Evolutionary conservation across 805 yeast species (phyloP).

Genomic region (Saccharomycopsis selenospora): DNA sequence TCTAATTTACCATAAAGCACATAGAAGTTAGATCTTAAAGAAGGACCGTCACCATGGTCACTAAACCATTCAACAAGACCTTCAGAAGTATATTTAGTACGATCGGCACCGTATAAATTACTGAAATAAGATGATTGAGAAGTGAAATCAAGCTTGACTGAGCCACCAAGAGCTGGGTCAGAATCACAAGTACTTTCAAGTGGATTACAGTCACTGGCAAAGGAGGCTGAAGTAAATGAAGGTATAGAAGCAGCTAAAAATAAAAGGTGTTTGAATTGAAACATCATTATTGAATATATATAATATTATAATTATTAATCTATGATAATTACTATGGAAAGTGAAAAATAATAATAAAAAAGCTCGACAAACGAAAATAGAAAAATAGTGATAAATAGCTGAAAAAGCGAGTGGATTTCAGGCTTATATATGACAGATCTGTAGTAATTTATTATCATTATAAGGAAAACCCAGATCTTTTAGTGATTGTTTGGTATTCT

Average conservation of each 20-base stretch:
- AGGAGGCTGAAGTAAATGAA: slow-evolving; percentile 6
- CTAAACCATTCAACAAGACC: slow-evolving; percentile 47
- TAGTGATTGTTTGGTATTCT: too few species aligned
- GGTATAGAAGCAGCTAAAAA: not conserved
- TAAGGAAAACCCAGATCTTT: too few species aligned
- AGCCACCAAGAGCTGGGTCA: slow-evolving; percentile 47
- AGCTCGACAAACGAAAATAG: too few species aligned
- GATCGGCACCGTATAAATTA: slow-evolving; percentile 24
- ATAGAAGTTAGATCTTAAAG: slow-evolving; percentile 54
- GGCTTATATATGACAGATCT: too few species aligned
- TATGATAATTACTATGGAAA: too few species aligned
- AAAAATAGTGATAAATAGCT: too few species aligned
- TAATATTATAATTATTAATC: too few species aligned
- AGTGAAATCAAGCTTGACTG: slow-evolving; percentile 39
- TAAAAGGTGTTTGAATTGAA: not conserved
- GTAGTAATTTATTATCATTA: too few species aligned
- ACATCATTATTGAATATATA: not conserved
- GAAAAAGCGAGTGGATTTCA: too few species aligned
- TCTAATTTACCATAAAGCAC: slow-evolving; percentile 69
- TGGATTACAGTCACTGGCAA: slow-evolving; percentile 19
- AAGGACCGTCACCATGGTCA: slow-evolving; percentile 52
- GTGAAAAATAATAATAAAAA: too few species aligned
- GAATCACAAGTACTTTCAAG: slow-evolving; percentile 26
- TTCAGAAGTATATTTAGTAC: slow-evolving; percentile 32
- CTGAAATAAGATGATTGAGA: slow-evolving; percentile 32